Conservation (phyloP, 495 filamentous ascomycete genomes). For the Parathielavia appendiculata region DNA sequence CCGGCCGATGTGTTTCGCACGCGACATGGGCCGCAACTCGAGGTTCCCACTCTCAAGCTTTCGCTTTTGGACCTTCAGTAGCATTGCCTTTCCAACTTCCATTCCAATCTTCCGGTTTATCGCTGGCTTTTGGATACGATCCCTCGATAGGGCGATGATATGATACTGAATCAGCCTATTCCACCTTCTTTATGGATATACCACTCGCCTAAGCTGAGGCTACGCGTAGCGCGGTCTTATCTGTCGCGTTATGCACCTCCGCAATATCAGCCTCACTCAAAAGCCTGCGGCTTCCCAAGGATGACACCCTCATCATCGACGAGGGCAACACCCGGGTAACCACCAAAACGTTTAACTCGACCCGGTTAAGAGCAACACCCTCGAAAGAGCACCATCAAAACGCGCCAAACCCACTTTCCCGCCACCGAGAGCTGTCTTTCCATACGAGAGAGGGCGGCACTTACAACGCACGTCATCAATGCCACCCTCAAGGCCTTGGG, state of each 20-base stretch:
- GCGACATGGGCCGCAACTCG: conserved; percentile 5
- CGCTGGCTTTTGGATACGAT: conserved; percentile 28
- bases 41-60: neutral
- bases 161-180: conserved; percentile 31
- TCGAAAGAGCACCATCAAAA: conserved; percentile 18
- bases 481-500: conserved; percentile 64
- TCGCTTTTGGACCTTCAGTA: neutral
- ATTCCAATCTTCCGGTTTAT: neutral
- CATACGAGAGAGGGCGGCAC: conserved; percentile 56
- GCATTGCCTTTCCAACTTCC: neutral
- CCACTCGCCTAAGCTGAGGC: conserved; percentile 40
- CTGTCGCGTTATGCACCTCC: conserved; percentile 50
- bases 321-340: conserved; percentile 14
- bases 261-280: conserved; percentile 45
- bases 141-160: conserved; percentile 27
- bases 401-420: conserved; percentile 20
- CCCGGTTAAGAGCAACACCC: conserved; percentile 26
- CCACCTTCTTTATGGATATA: conserved; percentile 41
- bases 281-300: conserved; percentile 42
- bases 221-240: conserved; percentile 48
- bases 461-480: conserved; percentile 83
- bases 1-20: neutral
- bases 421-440: conserved; percentile 39
- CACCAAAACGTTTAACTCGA: conserved; percentile 25
- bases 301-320: conserved; percentile 25